phyloP scores from a whole-genome alignment of 2,329 filamentous ascomycete species.

The Colletotrichum endophyticum region DNA sequence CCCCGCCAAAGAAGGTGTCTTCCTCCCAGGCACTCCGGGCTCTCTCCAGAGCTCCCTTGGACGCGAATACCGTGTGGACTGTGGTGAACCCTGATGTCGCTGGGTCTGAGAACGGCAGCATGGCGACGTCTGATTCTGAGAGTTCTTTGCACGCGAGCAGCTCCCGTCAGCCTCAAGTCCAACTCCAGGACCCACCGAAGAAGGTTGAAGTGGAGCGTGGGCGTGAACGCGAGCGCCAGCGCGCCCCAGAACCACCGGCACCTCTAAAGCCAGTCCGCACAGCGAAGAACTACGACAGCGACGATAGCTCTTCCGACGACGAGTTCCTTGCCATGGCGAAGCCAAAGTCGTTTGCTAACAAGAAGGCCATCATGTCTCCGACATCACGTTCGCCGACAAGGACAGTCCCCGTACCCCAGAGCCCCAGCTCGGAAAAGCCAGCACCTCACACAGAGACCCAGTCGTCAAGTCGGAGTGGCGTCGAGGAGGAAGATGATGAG shows the following conservation, averaged over 20 bases:
- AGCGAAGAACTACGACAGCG: conserved; percentile 17
- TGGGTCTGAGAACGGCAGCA: conserved; percentile 12
- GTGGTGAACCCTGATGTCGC: conserved; percentile 39
- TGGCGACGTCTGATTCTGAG: conserved; percentile 12
- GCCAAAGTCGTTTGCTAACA: conserved; percentile 33
- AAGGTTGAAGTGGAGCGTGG: not conserved
- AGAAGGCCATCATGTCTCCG: conserved; percentile 24
- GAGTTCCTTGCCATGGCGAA: conserved; percentile 46
- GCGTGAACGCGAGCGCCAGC: not conserved
- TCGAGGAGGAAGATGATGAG: conserved; percentile 29
- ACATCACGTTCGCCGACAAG: conserved; percentile 12
- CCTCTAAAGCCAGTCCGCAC: not conserved
- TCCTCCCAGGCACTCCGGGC: conserved; percentile 60
- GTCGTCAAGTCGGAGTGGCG: not conserved
- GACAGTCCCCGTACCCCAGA: not conserved
- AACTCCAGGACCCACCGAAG: not conserved
- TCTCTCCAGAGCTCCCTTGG: conserved; percentile 55
- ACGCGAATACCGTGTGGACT: conserved; percentile 58
- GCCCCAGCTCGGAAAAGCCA: not conserved
- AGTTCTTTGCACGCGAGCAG: conserved; percentile 6
- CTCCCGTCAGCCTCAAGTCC: not conserved
- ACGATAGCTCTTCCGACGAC: conserved; percentile 42
- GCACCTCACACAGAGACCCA: not conserved
- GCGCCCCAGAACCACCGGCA: not conserved
- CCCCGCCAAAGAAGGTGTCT: conserved; percentile 57